Conservation (phyloP, 495 filamentous ascomycete genomes). For the Penicillium turbatum region DNA sequence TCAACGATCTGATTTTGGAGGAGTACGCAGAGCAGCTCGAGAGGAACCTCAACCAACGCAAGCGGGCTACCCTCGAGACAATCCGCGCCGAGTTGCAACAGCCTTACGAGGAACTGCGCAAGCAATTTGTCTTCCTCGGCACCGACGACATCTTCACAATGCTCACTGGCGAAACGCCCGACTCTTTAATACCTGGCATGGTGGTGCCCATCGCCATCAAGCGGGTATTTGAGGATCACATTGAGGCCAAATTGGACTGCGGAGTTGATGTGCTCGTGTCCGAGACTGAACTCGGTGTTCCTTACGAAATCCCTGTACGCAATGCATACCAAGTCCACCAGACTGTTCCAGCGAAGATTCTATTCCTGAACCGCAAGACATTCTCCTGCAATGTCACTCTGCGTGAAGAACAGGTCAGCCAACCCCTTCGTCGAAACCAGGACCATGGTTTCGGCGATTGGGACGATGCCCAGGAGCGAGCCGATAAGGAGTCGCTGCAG, state of each 20-base stretch:
- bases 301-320: constrained; percentile 53
- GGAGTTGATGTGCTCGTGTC: constrained; percentile 86
- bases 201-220: constrained; percentile 85
- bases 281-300: constrained; percentile 64
- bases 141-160: constrained; percentile 91
- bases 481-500: constrained; percentile 69
- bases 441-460: constrained; percentile 76
- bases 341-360: constrained; percentile 80
- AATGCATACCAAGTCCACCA: constrained; percentile 66
- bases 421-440: constrained; percentile 58
- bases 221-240: constrained; percentile 82
- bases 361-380: constrained; percentile 75
- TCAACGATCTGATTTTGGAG: constrained; percentile 93
- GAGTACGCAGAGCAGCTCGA: constrained; percentile 96
- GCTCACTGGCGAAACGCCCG: constrained; percentile 88
- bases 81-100: constrained; percentile 89
- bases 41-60: constrained; percentile 84
- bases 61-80: constrained; percentile 92
- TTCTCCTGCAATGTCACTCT: constrained; percentile 80
- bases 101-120: constrained; percentile 90
- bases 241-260: constrained; percentile 88
- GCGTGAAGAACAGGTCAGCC: constrained; percentile 69
- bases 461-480: constrained; percentile 75
- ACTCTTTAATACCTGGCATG: constrained; percentile 81
- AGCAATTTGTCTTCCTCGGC: constrained; percentile 65